A percentile compares a stretch with the other conserved stretches of the same genome.
These are phyloP conservation scores for Furcasterigmium sp. DNA, from an alignment of 2,329 filamentous ascomycete species.

Conservation along the genomic window DNA sequence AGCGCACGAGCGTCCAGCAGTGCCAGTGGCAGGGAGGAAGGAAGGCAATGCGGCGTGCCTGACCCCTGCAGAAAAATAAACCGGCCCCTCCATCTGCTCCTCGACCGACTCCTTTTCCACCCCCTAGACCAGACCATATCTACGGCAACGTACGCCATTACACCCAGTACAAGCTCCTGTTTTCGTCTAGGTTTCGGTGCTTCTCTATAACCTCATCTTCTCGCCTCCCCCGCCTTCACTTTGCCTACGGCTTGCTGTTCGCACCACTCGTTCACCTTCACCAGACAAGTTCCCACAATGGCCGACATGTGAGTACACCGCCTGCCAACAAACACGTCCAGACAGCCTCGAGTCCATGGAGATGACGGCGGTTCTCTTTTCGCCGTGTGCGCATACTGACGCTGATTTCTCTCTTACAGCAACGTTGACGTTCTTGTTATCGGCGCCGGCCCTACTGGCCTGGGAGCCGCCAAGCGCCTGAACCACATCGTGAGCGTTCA, in stretches of 20 bases:
- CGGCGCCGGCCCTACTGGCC: slow-evolving; percentile 93
- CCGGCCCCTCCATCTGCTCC: slow-evolving; percentile 29
- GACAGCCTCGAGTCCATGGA: no score
- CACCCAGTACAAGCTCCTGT: not conserved
- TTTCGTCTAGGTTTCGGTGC: slow-evolving; percentile 1
- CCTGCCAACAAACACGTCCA: no score
- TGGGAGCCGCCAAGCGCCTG: slow-evolving; percentile 95
- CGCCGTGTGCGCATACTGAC: slow-evolving; percentile 8
- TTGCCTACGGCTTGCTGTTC: slow-evolving; percentile 1
- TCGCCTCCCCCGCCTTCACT: not conserved
- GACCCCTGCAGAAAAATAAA: slow-evolving; percentile 23
- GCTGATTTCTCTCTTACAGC: slow-evolving; percentile 38
- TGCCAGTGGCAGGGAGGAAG: no score
- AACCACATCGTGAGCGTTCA: slow-evolving; percentile 77
- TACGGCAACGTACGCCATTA: slow-evolving; percentile 10
- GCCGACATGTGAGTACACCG: slow-evolving; percentile 18
- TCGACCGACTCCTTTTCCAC: slow-evolving; percentile 8
- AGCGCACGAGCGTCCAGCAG: no score
- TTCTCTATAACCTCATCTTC: slow-evolving; percentile 5
- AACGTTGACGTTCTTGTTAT: slow-evolving; percentile 97
- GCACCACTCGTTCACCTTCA: not conserved
- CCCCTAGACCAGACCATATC: slow-evolving; percentile 11
- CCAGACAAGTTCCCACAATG: slow-evolving; percentile 15
- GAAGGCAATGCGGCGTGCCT: not conserved
- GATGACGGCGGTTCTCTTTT: no score